A percentile compares a stretch with the other conserved stretches of the same genome.
Evolutionary conservation across 768 basidiomycete genomes (phyloP).

Genomic region (Saitozyma podzolica): DNA sequence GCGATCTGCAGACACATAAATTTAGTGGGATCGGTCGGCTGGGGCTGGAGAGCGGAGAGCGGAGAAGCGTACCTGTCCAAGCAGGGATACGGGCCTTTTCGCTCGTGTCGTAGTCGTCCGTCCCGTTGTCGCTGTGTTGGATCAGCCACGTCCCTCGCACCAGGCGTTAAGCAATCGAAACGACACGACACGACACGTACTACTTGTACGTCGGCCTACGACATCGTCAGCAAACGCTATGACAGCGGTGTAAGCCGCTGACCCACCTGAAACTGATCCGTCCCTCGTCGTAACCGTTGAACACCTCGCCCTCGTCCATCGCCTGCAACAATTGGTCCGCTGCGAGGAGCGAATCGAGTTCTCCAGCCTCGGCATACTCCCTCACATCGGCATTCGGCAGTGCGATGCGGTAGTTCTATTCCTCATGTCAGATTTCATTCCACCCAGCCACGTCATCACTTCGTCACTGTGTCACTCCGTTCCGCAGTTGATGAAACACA

Average conservation of each 20-base stretch:
- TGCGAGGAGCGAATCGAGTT: conserved; percentile 71
- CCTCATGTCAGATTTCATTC: neutral
- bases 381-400: conserved; percentile 80
- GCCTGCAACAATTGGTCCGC: conserved; percentile 82
- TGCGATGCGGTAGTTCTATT: conserved; percentile 81
- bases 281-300: conserved; percentile 82
- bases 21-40: conserved; percentile 17
- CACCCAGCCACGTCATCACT: neutral
- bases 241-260: neutral
- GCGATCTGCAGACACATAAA: conserved; percentile 65
- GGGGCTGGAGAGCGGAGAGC: neutral
- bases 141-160: conserved; percentile 10
- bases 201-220: conserved; percentile 86
- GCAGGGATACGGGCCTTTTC: conserved; percentile 96
- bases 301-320: conserved; percentile 72
- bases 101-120: conserved; percentile 87
- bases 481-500: neutral
- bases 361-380: conserved; percentile 63
- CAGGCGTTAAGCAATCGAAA: neutral
- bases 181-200: conserved; percentile 56
- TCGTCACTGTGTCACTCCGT: neutral
- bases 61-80: conserved; percentile 75
- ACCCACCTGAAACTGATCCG: conserved; percentile 70
- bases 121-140: conserved; percentile 50
- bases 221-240: conserved; percentile 1